phyloP scores from a whole-genome alignment of 2,329 filamentous ascomycete genomes.

The Diaporthe nobilis region DNA sequence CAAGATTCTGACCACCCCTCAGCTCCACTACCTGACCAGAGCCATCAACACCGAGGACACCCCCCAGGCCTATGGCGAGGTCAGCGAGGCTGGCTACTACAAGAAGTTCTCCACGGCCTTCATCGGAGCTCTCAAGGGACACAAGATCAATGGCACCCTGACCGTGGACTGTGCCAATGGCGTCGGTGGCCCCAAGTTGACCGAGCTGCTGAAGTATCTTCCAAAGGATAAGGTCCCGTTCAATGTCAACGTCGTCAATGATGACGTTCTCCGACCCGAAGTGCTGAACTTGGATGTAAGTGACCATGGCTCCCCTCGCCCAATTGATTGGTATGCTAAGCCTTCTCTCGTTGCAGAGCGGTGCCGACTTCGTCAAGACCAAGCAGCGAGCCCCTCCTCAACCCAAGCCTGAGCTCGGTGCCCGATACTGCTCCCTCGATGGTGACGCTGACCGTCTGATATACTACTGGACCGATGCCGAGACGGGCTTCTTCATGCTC shows the following conservation, averaged over 20 bases:
- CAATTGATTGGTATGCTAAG: neutral
- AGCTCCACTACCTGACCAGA: slow-evolving; percentile 95
- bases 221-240: slow-evolving; percentile 78
- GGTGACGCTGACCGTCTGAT: slow-evolving; percentile 96
- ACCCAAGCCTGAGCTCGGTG: slow-evolving; percentile 81
- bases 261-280: slow-evolving; percentile 92
- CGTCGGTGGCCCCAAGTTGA: slow-evolving; percentile 92
- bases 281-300: slow-evolving; percentile 88
- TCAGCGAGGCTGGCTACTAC: slow-evolving; percentile 94
- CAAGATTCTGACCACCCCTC: slow-evolving; percentile 95
- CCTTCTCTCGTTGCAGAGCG: slow-evolving; percentile 71
- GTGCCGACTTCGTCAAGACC: slow-evolving; percentile 98
- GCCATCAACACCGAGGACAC: slow-evolving; percentile 94
- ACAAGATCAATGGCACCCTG: slow-evolving; percentile 80
- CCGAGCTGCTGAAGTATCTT: slow-evolving; percentile 87
- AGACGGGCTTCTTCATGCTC: slow-evolving; percentile 89
- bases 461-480: slow-evolving; percentile 91
- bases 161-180: slow-evolving; percentile 97
- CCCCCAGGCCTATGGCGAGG: slow-evolving; percentile 87
- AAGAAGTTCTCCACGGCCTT: slow-evolving; percentile 91
- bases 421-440: slow-evolving; percentile 91
- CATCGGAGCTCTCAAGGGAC: slow-evolving; percentile 83
- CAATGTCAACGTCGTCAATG: slow-evolving; percentile 90
- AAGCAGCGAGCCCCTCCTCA: slow-evolving; percentile 90
- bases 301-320: slow-evolving; percentile 26